A percentile compares a stretch with the other conserved stretches of the same genome.
These are phyloP conservation scores for Venustampulla echinocandica DNA, from an alignment of 495 filamentous ascomycete genomes.

Conservation along the genomic window DNA sequence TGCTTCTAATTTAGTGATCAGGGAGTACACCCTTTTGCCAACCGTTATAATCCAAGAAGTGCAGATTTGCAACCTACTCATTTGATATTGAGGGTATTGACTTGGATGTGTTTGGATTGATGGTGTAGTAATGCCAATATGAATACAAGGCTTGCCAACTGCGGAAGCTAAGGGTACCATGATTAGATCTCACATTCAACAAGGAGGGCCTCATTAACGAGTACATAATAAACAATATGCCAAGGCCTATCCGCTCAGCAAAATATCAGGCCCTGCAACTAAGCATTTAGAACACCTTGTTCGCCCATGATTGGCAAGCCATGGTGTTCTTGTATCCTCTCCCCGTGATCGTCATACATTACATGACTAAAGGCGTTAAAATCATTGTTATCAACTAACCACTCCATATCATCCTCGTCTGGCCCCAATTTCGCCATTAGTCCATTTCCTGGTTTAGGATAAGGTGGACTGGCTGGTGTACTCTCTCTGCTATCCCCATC, in stretches of 20 bases:
- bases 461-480: slow-evolving; percentile 44
- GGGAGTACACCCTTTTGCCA: too few relatives aligned
- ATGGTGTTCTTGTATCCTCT: too few relatives aligned
- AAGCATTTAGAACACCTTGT: background rate
- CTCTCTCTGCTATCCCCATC: slow-evolving; percentile 19
- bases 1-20: too few relatives aligned
- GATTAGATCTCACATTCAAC: too few relatives aligned
- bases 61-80: too few relatives aligned
- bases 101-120: too few relatives aligned
- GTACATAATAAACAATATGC: background rate
- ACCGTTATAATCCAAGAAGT: too few relatives aligned
- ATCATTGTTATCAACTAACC: slow-evolving; percentile 38
- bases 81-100: too few relatives aligned
- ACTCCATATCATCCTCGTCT: slow-evolving; percentile 38
- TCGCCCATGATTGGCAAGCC: background rate
- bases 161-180: too few relatives aligned
- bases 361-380: slow-evolving; percentile 46
- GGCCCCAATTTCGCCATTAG: slow-evolving; percentile 35
- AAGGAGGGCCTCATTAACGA: too few relatives aligned
- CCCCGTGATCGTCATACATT: slow-evolving; percentile 30
- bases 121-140: too few relatives aligned
- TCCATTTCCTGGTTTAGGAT: slow-evolving; percentile 57
- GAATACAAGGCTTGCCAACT: too few relatives aligned
- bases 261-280: background rate
- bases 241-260: background rate